Evolutionary conservation across 208 protist genomes (phyloP), one percentile per base, ranked within the genome.

Genomic region (Trypanosoma cruzi): DNA sequence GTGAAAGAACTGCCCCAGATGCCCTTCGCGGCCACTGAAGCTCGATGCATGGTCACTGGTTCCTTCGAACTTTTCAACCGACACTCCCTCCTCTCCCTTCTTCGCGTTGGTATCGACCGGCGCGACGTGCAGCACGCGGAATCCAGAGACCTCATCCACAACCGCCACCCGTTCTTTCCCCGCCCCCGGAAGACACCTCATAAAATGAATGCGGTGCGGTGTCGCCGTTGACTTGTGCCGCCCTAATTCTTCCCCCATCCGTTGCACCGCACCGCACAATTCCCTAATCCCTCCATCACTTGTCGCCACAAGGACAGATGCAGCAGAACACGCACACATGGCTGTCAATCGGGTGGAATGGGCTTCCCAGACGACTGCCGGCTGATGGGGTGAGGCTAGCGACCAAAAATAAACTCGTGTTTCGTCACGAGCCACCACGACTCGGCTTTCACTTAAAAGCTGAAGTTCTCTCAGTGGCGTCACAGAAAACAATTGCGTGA

Each of bases 381-480:
- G 48, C 18, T 24, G 37, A n/a, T 71, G 48, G n/a, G 75, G 65
- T 13, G 61, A 54, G 14, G 57, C 72, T 26, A 96, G 55, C 11
- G 73, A 63, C 88, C 90, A 96, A 31, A 90, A 73, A 63, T 85
- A 92, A 22, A 96, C 78, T 8, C 70, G 74, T 22, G 58, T 42
- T 4, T 24, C 58, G 34, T 80, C 70, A 57, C 68, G 76, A 0
- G 87, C 86, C 18, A 80, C 82, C 18, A 93, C 73, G 46, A 76
- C 62, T 20, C 73, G 65, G 28, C n/a, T 64, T 31, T 81, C 72
- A 6, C 56, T 44, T 2, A 85, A 36, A 26, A 93, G 42, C 31
- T 83, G 67, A 16, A 93, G 58, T 32, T 86, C 58, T 11, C 49
- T 53, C 50, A 96, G 75, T 18, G 81, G 59, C 26, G 65, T 24